A percentile compares a stretch with the other conserved stretches of the same genome.
Conservation (phyloP, 176 grass and related monocot genomes). For the Juncus effusus region DNA sequence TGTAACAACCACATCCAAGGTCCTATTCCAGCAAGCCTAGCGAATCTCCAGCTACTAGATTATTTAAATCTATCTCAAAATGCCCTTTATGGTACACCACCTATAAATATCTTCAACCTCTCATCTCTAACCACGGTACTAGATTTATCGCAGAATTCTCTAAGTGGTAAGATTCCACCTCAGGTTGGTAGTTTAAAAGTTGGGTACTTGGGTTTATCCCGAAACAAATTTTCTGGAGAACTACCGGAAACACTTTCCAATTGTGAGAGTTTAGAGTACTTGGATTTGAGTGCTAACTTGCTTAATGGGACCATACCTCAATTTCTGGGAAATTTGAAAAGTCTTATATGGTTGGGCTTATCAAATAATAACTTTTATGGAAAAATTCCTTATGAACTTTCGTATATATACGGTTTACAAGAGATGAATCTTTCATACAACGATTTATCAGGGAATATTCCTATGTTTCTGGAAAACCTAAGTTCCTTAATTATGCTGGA, state of each 20-base stretch:
- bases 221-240: conserved; percentile 33
- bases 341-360: conserved; percentile 31
- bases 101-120: no score
- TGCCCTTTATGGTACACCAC: no score
- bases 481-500: conserved; percentile 30
- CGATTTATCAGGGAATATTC: conserved; percentile 44
- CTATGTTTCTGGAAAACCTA: conserved; percentile 18
- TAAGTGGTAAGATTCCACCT: conserved; percentile 34
- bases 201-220: conserved; percentile 15
- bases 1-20: no score
- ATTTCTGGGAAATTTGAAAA: conserved; percentile 35
- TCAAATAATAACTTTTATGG: conserved; percentile 39
- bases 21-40: no score
- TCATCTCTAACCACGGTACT: no score
- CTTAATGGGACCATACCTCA: conserved; percentile 33
- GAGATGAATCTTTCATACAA: conserved; percentile 38
- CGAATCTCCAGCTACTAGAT: no score
- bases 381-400: conserved; percentile 39
- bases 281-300: conserved; percentile 37
- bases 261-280: conserved; percentile 35
- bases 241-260: conserved; percentile 30
- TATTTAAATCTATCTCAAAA: no score
- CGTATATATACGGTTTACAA: conserved; percentile 29
- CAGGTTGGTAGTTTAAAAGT: conserved; percentile 31
- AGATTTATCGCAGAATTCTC: conserved; percentile 33